Conservation (phyloP, 139 green algal genomes). For the Chlamydomonas schloesseri region DNA sequence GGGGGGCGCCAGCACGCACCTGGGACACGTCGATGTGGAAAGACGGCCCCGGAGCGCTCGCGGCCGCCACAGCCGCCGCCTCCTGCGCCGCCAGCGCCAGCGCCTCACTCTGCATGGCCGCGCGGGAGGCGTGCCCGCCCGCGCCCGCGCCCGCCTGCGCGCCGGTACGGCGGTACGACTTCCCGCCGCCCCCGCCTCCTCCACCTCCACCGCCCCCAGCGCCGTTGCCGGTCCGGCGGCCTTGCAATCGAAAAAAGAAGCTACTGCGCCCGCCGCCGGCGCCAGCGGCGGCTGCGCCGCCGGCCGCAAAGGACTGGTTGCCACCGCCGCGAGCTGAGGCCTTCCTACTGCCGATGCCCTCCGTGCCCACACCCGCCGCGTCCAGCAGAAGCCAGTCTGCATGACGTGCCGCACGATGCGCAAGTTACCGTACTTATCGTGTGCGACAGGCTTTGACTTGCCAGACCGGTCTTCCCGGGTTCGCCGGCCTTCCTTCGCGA, state of each 20-base stretch:
- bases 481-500: too few relatives aligned
- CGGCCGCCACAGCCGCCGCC: constrained; percentile 6
- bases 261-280: not conserved
- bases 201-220: too few relatives aligned
- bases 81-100: not conserved
- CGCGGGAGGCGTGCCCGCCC: not conserved
- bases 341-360: not conserved
- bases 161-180: too few relatives aligned
- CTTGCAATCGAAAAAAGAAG: not conserved
- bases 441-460: too few relatives aligned
- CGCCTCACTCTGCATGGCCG: constrained; percentile 3
- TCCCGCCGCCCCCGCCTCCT: not conserved
- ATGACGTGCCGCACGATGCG: too few relatives aligned
- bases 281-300: not conserved
- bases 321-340: not conserved
- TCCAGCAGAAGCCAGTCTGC: constrained; percentile 24
- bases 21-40: constrained; percentile 8
- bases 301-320: not conserved
- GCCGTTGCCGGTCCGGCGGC: not conserved
- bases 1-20: constrained; percentile 4
- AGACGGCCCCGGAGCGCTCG: not conserved
- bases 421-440: too few relatives aligned
- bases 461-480: too few relatives aligned
- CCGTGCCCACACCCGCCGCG: not conserved
- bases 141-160: not conserved